A percentile compares a stretch with the other conserved stretches of the same genome.
Conservation (phyloP, 768 basidiomycete genomes). For the Leccinum obscurum region DNA sequence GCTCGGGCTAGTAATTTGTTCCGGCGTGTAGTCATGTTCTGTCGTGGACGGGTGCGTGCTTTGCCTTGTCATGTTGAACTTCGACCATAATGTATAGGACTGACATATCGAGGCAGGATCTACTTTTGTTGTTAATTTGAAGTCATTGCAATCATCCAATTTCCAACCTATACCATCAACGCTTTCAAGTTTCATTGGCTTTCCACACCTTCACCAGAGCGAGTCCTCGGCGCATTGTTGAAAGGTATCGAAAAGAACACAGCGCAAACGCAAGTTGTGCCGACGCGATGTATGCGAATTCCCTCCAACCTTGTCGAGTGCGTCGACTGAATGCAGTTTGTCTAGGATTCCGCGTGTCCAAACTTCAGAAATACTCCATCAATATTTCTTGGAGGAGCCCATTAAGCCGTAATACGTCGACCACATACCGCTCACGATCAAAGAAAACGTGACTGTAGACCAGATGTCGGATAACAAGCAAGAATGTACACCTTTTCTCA, state of each 20-base stretch:
- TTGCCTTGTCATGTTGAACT: conserved; percentile 6
- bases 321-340: background rate
- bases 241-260: conserved; percentile 98
- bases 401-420: conserved; percentile 99
- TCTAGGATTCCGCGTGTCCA: conserved; percentile 94
- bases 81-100: no score
- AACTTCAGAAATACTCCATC: conserved; percentile 99
- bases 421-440: conserved; percentile 95
- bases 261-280: conserved; percentile 95
- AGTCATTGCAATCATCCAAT: conserved; percentile 97
- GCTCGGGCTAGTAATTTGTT: conserved; percentile 4
- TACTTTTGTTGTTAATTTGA: conserved; percentile 55
- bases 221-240: conserved; percentile 94
- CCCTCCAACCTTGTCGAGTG: background rate
- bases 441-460: conserved; percentile 80
- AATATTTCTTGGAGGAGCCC: conserved; percentile 94
- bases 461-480: conserved; percentile 96
- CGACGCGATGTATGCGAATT: conserved; percentile 77
- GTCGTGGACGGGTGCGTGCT: conserved; percentile 86
- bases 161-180: conserved; percentile 97
- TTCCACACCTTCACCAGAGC: conserved; percentile 94
- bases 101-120: background rate
- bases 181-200: conserved; percentile 98
- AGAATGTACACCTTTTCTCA: conserved; percentile 72
- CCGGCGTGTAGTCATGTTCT: conserved; percentile 55